Evolutionary conservation across 2,329 filamentous ascomycete genomes (phyloP).

Genomic region (Bipolaris gigantea): DNA sequence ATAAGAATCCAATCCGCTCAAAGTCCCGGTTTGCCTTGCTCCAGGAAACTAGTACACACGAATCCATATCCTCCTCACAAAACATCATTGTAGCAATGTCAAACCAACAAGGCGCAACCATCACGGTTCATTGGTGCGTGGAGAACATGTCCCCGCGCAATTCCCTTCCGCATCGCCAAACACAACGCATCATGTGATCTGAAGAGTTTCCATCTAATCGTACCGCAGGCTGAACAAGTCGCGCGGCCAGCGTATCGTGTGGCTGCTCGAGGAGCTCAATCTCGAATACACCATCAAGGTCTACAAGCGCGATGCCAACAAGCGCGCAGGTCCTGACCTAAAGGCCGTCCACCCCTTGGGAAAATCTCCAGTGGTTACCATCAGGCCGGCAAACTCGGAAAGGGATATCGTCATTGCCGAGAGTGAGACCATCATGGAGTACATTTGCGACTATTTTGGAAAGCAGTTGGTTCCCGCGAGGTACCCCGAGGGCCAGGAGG

Average conservation of each 20-base stretch:
- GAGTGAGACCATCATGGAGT: slow-evolving; percentile 79
- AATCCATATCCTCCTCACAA: neutral
- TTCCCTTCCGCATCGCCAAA: neutral
- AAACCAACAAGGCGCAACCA: slow-evolving; percentile 39
- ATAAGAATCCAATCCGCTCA: neutral
- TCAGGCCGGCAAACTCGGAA: slow-evolving; percentile 55
- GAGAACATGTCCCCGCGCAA: neutral
- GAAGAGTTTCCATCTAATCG: neutral
- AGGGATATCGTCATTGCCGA: slow-evolving; percentile 72
- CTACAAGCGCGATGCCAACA: slow-evolving; percentile 68
- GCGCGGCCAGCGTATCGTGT: slow-evolving; percentile 79
- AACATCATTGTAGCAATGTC: slow-evolving; percentile 11
- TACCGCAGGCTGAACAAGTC: slow-evolving; percentile 74
- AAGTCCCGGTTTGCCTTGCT: neutral
- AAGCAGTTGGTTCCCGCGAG: slow-evolving; percentile 55
- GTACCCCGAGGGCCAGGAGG: slow-evolving; percentile 58
- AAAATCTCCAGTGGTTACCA: slow-evolving; percentile 77
- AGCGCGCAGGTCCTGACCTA: slow-evolving; percentile 74
- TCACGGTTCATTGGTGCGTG: slow-evolving; percentile 43
- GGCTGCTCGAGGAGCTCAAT: slow-evolving; percentile 82
- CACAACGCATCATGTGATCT: too few relatives aligned
- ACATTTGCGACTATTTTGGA: slow-evolving; percentile 71
- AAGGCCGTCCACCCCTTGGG: slow-evolving; percentile 81
- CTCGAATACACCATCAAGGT: slow-evolving; percentile 78
- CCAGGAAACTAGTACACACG: neutral